These are phyloP conservation scores for Globisporangium abappressorium DNA, from an alignment of 352 stramenopile genomes.

Conservation along the genomic window DNA sequence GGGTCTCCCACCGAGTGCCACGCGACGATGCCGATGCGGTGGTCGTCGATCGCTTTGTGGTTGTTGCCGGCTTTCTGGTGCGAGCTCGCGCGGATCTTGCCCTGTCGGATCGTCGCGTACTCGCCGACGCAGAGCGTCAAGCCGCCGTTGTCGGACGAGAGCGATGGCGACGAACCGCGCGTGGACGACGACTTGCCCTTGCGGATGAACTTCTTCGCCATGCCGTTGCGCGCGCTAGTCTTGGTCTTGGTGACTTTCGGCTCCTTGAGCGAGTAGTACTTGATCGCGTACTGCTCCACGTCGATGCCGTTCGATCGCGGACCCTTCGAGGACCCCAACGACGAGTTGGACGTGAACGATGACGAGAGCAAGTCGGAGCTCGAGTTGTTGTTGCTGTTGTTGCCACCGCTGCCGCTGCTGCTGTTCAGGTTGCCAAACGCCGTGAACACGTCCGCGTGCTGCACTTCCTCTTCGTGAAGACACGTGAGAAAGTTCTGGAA, in stretches of 20 bases:
- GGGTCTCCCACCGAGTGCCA: constrained; percentile 69
- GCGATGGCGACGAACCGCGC: constrained; percentile 14
- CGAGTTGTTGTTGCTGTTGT: constrained; percentile 12
- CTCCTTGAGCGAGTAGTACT: constrained; percentile 51
- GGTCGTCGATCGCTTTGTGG: constrained; percentile 29
- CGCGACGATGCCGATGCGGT: constrained; percentile 64
- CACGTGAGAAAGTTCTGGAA: constrained; percentile 58
- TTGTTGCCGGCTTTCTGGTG: not conserved
- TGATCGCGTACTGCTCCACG: constrained; percentile 47
- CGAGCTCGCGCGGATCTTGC: constrained; percentile 24
- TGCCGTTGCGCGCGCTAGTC: constrained; percentile 23
- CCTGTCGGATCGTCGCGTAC: constrained; percentile 58
- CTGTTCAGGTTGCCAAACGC: constrained; percentile 34
- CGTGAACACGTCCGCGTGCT: constrained; percentile 62
- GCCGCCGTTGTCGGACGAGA: constrained; percentile 15
- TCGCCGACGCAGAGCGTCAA: constrained; percentile 55
- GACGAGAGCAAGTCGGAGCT: constrained; percentile 9
- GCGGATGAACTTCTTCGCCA: constrained; percentile 38
- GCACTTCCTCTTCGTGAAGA: constrained; percentile 54
- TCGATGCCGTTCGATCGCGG: constrained; percentile 3
- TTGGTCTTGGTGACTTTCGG: constrained; percentile 14
- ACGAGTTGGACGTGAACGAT: constrained; percentile 27
- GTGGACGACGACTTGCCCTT: constrained; percentile 27
- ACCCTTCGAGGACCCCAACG: constrained; percentile 20
- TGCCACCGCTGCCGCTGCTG: not conserved